Percentiles rank a stretch among this genome's conserved stretches.
phyloP scores from a whole-genome alignment of 805 yeast species.

The Wickerhamomyces silvicola region DNA sequence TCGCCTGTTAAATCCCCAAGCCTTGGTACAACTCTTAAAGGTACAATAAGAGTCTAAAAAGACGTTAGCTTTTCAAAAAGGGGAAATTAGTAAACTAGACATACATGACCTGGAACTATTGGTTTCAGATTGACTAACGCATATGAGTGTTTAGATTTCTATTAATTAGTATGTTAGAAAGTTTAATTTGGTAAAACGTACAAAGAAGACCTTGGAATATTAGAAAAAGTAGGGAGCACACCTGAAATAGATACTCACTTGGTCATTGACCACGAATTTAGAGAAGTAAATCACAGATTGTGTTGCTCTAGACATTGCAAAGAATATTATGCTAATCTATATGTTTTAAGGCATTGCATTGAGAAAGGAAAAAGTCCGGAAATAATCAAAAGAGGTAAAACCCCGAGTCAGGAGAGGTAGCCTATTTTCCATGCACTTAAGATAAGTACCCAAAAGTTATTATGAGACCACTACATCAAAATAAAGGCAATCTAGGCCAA shows the following conservation, averaged over 20 bases:
- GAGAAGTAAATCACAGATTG: constrained; percentile 35
- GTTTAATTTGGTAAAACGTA: constrained; percentile 4
- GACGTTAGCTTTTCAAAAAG: not conserved
- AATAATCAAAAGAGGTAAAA: no score
- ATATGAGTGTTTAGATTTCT: constrained; percentile 58
- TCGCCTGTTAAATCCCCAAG: constrained; percentile 64
- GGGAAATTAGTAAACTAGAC: constrained; percentile 3
- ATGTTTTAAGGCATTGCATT: not conserved
- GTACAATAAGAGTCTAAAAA: constrained; percentile 59
- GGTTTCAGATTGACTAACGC: constrained; percentile 93
- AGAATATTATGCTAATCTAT: not conserved
- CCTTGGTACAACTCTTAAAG: constrained; percentile 60
- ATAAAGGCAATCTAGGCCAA: no score
- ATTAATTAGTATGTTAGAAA: constrained; percentile 4
- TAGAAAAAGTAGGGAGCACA: constrained; percentile 1
- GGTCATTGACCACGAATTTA: constrained; percentile 48
- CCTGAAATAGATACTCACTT: constrained; percentile 29
- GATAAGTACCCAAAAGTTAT: no score
- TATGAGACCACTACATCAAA: not conserved
- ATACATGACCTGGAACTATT: constrained; percentile 82
- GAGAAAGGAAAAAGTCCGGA: not conserved
- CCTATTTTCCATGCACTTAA: no score
- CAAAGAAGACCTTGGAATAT: constrained; percentile 14
- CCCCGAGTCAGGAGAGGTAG: no score
- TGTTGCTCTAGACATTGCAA: not conserved